Evolutionary conservation across 1,139 yeast species (phyloP), one percentile per base, ranked within the genome.

Genomic region (Nematodospora anomalae): DNA sequence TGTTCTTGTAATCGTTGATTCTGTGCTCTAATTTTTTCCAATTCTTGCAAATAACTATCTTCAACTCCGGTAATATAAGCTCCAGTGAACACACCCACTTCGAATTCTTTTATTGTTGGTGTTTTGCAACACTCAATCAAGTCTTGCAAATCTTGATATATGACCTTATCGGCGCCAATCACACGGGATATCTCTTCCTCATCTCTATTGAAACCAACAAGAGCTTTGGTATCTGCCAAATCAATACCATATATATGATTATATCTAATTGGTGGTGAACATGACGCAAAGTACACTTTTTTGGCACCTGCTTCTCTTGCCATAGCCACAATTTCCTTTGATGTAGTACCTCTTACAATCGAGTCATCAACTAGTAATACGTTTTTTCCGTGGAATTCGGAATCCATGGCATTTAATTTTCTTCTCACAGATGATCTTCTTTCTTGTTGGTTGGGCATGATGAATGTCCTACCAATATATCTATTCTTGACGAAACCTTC

Each of bases 61-160:
- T 88, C 96, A 31, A 83, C 84, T 37, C 97, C 97, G 12, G 98
- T 92, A 45, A 92, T 80, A 60, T 92, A 92, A 47, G 80, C 64
- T 36, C 98, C 98, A 12, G 95, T 92, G 62, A 92, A 92, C n/a
- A 92, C 98, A 58, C 98, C 98, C 36, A 87, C 92, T 65, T 92
- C 98, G 55, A 89, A 92, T 16, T 54, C 39, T 26, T 70, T 63
- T 42, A 84, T 68, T n/a, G 50, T 55, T 18, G 74, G 75, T n/a
- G 71, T 65, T 46, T 64, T 63, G 62, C 97, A 90, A 53, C 96
- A 88, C 26, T 75, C 86, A 28, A 87, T 63, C 54, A 92, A 74
- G 56, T 92, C 97, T 32, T 83, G 76, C 45, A 92, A 69, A 32
- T 82, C 78, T 68, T 94, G 98, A 64, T 85, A 92, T 45, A 89